Evolutionary conservation across 768 basidiomycete genomes (phyloP).

Genomic region (Phaeotremella skinneri): DNA sequence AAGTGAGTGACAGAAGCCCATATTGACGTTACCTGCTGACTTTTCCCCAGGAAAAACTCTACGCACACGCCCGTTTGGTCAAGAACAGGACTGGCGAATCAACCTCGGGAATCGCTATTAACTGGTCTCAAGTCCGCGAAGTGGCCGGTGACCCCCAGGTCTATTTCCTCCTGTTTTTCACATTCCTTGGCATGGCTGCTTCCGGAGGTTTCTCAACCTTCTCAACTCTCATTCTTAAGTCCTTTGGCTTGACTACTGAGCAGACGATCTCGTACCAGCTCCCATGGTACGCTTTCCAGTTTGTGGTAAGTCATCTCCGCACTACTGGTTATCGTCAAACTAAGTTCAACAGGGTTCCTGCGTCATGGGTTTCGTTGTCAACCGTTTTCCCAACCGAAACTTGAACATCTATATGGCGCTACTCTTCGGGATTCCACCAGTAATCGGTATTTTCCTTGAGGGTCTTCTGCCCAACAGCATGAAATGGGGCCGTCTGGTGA

Average conservation of each 20-base stretch:
- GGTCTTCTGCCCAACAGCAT: slow-evolving; percentile 15
- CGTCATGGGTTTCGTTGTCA: slow-evolving; percentile 9
- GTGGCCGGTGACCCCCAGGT: slow-evolving; percentile 17
- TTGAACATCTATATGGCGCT: slow-evolving; percentile 10
- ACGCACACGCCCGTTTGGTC: slow-evolving; percentile 20
- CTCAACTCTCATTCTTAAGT: slow-evolving; percentile 22
- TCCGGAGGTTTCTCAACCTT: slow-evolving; percentile 28
- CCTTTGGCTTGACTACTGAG: slow-evolving; percentile 16
- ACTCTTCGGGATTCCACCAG: slow-evolving; percentile 5
- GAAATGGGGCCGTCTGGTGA: slow-evolving; percentile 22
- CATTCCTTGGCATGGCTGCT: slow-evolving; percentile 9
- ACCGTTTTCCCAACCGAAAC: slow-evolving; percentile 12
- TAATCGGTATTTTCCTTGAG: slow-evolving; percentile 23
- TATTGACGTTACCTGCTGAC: neutral
- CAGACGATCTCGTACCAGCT: slow-evolving; percentile 21
- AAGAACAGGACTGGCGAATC: slow-evolving; percentile 22
- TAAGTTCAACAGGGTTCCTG: slow-evolving; percentile 3
- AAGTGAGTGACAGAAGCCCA: slow-evolving; percentile 1
- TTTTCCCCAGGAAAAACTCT: slow-evolving; percentile 4
- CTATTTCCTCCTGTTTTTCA: slow-evolving; percentile 16
- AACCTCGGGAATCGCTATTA: slow-evolving; percentile 16
- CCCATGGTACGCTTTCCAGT: slow-evolving; percentile 20
- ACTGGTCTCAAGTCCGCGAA: slow-evolving; percentile 18
- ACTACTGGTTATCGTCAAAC: neutral
- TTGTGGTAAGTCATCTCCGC: slow-evolving; percentile 7